phyloP scores from a whole-genome alignment of 2,329 filamentous ascomycete species.

The Trichoderma sp. region DNA sequence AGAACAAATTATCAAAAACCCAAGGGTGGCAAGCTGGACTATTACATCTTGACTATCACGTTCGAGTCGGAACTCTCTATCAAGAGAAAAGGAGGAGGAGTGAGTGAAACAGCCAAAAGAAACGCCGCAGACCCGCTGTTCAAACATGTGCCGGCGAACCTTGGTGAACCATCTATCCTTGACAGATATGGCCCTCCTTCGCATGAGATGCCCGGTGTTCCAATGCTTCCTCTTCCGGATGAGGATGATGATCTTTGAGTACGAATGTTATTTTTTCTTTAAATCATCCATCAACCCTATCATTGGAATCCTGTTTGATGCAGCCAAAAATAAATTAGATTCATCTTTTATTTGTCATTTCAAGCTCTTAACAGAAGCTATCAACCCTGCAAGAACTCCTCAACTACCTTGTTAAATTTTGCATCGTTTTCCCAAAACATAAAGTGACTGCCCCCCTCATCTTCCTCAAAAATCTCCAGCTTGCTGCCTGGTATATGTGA shows the following conservation, averaged over 20 bases:
- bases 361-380: not conserved
- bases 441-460: constrained; percentile 35
- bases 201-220: not conserved
- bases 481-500: constrained; percentile 29
- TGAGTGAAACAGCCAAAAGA: constrained; percentile 19
- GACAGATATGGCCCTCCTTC: not conserved
- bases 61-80: constrained; percentile 31
- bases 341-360: too few species aligned
- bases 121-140: not conserved
- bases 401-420: constrained; percentile 32
- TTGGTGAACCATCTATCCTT: not conserved
- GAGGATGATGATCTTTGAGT: not conserved
- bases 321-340: too few species aligned
- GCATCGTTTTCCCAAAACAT: constrained; percentile 35
- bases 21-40: constrained; percentile 34
- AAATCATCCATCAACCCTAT: too few species aligned
- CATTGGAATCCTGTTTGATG: not conserved
- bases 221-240: not conserved
- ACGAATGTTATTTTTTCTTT: too few species aligned
- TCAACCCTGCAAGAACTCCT: constrained; percentile 25
- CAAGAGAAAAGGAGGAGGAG: constrained; percentile 21
- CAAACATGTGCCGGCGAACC: not conserved
- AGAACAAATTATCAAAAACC: not conserved
- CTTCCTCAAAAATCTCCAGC: constrained; percentile 29
- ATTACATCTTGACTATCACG: constrained; percentile 41